phyloP scores from a whole-genome alignment of 2,329 filamentous ascomycete genomes.

The Grosmannia clavigera region DNA sequence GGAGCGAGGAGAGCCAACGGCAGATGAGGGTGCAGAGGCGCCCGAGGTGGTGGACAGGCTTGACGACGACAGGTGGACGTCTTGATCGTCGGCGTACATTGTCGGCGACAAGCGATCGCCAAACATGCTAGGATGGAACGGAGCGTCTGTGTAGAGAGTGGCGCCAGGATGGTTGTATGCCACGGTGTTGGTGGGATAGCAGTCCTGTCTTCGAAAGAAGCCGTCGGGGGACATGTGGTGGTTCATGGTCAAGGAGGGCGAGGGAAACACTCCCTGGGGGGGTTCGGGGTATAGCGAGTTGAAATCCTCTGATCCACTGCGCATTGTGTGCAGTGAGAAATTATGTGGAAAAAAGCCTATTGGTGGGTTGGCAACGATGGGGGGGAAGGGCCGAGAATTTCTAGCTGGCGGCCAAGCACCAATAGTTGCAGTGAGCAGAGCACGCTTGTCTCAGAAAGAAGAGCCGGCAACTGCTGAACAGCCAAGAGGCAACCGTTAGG shows the following conservation, averaged over 20 bases:
- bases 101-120: slow-evolving; percentile 33
- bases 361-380: background rate
- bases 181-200: slow-evolving; percentile 23
- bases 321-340: slow-evolving; percentile 8
- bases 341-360: background rate
- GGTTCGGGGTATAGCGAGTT: slow-evolving; percentile 15
- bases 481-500: background rate
- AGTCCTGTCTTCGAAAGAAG: slow-evolving; percentile 9
- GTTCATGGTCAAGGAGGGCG: slow-evolving; percentile 8
- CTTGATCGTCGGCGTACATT: slow-evolving; percentile 37
- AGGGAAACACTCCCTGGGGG: slow-evolving; percentile 8
- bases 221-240: slow-evolving; percentile 11
- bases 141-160: slow-evolving; percentile 32
- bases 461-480: background rate
- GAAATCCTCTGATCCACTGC: slow-evolving; percentile 11
- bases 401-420: background rate
- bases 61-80: slow-evolving; percentile 39
- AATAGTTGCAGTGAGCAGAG: background rate
- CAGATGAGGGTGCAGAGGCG: slow-evolving; percentile 53
- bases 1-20: slow-evolving; percentile 54
- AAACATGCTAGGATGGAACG: slow-evolving; percentile 28
- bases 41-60: slow-evolving; percentile 49
- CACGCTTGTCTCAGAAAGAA: background rate
- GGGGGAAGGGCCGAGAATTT: background rate
- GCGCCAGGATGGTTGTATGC: slow-evolving; percentile 28